Percentiles rank a stretch among this genome's conserved stretches.
These are phyloP conservation scores for Telfairia occidentalis DNA, from an alignment of 331 rosid genomes.

Conservation along the genomic window DNA sequence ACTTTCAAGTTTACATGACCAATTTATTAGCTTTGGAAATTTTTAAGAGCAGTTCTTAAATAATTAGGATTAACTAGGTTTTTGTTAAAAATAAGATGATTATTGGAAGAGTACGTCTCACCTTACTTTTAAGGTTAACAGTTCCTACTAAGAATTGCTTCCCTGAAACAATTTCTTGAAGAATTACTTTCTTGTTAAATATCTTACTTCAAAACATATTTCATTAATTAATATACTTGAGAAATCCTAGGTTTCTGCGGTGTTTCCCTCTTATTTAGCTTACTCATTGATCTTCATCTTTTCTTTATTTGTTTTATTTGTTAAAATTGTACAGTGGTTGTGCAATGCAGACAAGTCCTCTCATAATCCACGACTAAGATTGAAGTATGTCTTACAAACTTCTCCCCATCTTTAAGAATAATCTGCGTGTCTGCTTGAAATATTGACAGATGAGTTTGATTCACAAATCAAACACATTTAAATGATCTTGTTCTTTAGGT, in stretches of 20 bases:
- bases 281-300: too few relatives aligned
- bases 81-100: not conserved
- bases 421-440: not conserved
- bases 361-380: conserved; percentile 70
- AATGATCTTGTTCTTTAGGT: not conserved
- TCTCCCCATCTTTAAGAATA: not conserved
- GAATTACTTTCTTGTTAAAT: not conserved
- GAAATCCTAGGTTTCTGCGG: not conserved
- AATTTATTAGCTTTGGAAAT: not conserved
- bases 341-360: conserved; percentile 94
- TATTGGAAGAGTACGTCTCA: not conserved
- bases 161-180: not conserved
- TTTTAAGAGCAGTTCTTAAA: not conserved
- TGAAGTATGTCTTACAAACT: conserved; percentile 50
- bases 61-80: not conserved
- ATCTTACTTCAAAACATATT: not conserved
- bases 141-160: not conserved
- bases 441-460: not conserved
- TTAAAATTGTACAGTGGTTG: conserved; percentile 60
- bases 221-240: not conserved
- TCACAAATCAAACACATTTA: not conserved
- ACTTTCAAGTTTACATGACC: not conserved
- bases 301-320: conserved; percentile 11
- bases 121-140: not conserved
- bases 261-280: not conserved